Base-by-base conservation (phyloP, 129 eudicot genomes). In the Centaurea solstitialis region DNA sequence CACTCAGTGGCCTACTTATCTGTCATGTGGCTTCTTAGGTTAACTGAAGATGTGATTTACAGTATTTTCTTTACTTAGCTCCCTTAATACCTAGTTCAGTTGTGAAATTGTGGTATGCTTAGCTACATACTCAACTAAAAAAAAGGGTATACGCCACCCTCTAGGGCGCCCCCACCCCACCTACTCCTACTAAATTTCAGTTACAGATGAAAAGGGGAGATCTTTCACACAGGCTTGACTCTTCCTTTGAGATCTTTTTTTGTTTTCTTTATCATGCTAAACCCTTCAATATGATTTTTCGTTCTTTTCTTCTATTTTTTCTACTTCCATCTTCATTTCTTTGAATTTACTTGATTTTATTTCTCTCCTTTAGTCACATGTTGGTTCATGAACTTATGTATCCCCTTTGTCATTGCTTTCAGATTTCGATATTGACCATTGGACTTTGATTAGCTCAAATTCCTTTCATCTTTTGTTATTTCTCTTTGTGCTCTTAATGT, bases 401-500 rank as follows among this genome's bases (percentile, higher is more conserved):
- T 57, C 28, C 68, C 28, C 30, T 64, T 64, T 15, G 68, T 64
- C 68, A 64, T 64, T 64, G 68, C 28, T 64, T 26, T 64, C 28
- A 9, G 30, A 64, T 22, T 61, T 21, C 65, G n/a, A 6, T n/a
- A 6, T 57, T 57, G 23, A 57, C 22, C 65, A n/a, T n/a, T 50
- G 9, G 22, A 57, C 21, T 57, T 57, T 6, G 62, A 62, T 24
- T 64, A 62, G 68, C 68, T 62, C 30, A 9, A 62, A 62, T 57
- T 57, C n/a, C 65, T 17, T 57, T 57, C 65, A 57, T 17, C 23
- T 0, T 57, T 57, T 57, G 22, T 18, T 57, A 59, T 78, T 67
- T 77, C 66, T 15, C 53, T n/a, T 43, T 67, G 43, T 68, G 45
- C 5, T 77, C 37, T 40, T 66, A 77, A 26, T 69, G 45, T 40